Evolutionary conservation across 2,329 filamentous ascomycete genomes (phyloP).

Genomic region (Cytospora schulzeri): DNA sequence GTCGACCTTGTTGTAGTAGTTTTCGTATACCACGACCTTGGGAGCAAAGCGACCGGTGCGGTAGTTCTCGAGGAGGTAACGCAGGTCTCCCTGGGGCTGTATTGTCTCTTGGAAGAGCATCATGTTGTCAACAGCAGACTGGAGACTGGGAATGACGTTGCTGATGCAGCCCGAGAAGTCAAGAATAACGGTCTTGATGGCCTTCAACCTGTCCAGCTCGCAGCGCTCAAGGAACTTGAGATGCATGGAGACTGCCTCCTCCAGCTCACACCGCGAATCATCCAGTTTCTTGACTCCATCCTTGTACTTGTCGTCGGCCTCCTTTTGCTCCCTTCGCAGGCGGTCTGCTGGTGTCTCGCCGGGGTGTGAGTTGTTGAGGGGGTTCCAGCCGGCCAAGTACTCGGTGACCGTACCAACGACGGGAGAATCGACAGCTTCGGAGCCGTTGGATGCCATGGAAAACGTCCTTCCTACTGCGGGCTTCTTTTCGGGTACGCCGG

Average conservation of each 20-base stretch:
- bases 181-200: constrained; percentile 95
- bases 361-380: constrained; percentile 84
- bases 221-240: constrained; percentile 96
- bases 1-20: constrained; percentile 98
- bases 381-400: constrained; percentile 90
- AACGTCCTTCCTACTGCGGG: constrained; percentile 70
- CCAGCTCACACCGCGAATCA: constrained; percentile 87
- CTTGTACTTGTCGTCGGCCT: constrained; percentile 95
- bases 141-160: constrained; percentile 95
- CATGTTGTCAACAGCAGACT: constrained; percentile 97
- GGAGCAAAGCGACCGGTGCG: constrained; percentile 91
- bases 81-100: constrained; percentile 85
- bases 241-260: constrained; percentile 91
- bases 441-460: constrained; percentile 65
- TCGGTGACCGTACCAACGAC: constrained; percentile 82
- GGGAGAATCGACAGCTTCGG: constrained; percentile 69
- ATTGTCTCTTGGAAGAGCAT: constrained; percentile 99
- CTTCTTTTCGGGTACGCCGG: constrained; percentile 89
- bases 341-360: constrained; percentile 90
- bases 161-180: constrained; percentile 97
- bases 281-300: constrained; percentile 82
- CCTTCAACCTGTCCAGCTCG: constrained; percentile 92
- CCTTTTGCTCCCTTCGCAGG: constrained; percentile 82
- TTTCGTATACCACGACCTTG: constrained; percentile 91
- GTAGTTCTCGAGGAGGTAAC: constrained; percentile 96